Base-by-base conservation (phyloP, 768 basidiomycete genomes). In the Calocera viscosa region DNA sequence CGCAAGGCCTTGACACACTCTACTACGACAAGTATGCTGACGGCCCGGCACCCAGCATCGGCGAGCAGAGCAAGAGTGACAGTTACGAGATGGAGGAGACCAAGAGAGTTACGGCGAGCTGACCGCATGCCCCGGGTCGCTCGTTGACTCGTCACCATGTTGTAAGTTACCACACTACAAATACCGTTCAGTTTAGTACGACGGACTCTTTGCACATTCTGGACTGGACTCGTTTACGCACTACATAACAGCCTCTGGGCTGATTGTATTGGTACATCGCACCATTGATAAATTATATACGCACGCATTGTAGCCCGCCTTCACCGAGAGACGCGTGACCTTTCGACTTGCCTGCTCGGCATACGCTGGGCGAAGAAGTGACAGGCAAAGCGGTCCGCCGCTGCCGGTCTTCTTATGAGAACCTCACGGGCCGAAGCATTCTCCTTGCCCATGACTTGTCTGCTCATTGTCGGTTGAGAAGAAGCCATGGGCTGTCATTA, bases 21-120 rank as follows among this genome's bases (percentile, higher is more conserved):
- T 60, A 60, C 26, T 32, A 28, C 53, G 53, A 60, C 53, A 60
- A 60, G 53, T 60, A 60, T 60, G 53, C 53, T 16, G 53, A 28
- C 22, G 53, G 43, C 43, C 43, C 43, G 43, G 53, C 53, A 10
- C 26, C 26, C 14, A 60, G 53, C 26, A 16, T 60, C 19, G 30
- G 53, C 10, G 53, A 32, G 53, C 14, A 32, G 26, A 60, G 53
- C 22, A 22, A 32, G 53, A 32, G 53, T 10, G 53, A 60, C 14
- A 60, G 53, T 30, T 60, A 60, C 22, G 53, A 60, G 26, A 60
- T 60, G 53, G 53, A 60, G 53, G 43, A 47, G 43, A 47, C 43
- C 8, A 47, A 24, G 43, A 47, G 19, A 24, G 43, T 47, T 19
- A 19, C 43, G 43, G 19, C 43, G 19, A 47, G 5, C 8, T 47